Evolutionary conservation across 306 rosid species (phyloP).

Genomic region (Prunus kanzakura): DNA sequence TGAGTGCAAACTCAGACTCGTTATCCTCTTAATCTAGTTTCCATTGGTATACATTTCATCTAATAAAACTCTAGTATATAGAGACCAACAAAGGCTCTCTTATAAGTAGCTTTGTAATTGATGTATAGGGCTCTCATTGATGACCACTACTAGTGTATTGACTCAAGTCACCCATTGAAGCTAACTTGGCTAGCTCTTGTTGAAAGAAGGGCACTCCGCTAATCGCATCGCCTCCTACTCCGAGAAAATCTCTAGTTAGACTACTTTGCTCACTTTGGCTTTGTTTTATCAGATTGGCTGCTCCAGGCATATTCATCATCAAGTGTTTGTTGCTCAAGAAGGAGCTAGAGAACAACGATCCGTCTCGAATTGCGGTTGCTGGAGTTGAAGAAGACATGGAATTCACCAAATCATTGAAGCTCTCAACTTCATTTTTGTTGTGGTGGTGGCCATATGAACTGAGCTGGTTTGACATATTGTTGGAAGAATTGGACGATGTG

Average conservation of each 20-base stretch:
- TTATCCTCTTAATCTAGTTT: background rate
- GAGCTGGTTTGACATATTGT: too few relatives aligned
- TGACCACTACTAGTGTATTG: slow-evolving; percentile 30
- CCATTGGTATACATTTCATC: slow-evolving; percentile 17
- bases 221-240: slow-evolving; percentile 53
- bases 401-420: slow-evolving; percentile 35
- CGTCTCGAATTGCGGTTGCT: slow-evolving; percentile 14
- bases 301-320: background rate
- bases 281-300: background rate
- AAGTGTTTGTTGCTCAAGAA: slow-evolving; percentile 18
- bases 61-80: slow-evolving; percentile 9
- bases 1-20: slow-evolving; percentile 18
- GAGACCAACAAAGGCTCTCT: slow-evolving; percentile 20
- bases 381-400: slow-evolving; percentile 25
- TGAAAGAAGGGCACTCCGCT: slow-evolving; percentile 35
- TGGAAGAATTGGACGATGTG: slow-evolving; percentile 1
- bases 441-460: background rate
- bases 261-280: slow-evolving; percentile 28
- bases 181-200: slow-evolving; percentile 50
- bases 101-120: slow-evolving; percentile 2
- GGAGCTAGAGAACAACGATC: slow-evolving; percentile 19
- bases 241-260: slow-evolving; percentile 80
- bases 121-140: slow-evolving; percentile 17
- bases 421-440: slow-evolving; percentile 14
- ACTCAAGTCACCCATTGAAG: slow-evolving; percentile 45